Base-by-base conservation (phyloP, 352 stramenopile genomes). In the Phytopythium litorale region DNA sequence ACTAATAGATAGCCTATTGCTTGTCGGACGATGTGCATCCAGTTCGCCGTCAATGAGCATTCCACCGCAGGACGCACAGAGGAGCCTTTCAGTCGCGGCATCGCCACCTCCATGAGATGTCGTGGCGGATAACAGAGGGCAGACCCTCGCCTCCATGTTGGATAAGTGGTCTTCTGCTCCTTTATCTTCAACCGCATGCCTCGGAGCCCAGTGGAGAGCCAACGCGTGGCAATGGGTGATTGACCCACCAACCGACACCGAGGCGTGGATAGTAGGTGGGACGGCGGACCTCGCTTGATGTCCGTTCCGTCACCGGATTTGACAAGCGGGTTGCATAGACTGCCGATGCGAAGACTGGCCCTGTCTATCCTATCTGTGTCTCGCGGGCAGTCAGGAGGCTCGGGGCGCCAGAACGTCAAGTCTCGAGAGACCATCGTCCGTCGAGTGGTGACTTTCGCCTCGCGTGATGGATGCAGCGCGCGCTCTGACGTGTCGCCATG, bases 221-320 rank as follows among this genome's bases (percentile, higher is more conserved):
- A 52, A 52, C 19, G 45, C 43, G 43, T 32, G 21, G 46, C 46
- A 53, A 53, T 53, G 46, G 23, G 12, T 51, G 25, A 51, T 32
- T 28, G 21, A 35, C 23, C 46, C 46, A 53, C n/a, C 4, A 21
- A n/a, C 46, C 7, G 11, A 9, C 21, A 18, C 5, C 12, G 25
- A 11, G 5, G 21, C 21, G n/a, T 49, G 45, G 21, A 52, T 52
- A 33, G 45, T 52, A 52, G 45, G 45, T 52, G 45, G 21, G 45
- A 52, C n/a, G 45, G 45, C 45, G 45, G 45, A 52, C 45, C 21
- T 32, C 45, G 19, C 45, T 46, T 46, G 15, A 13, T 15, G 45
- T 32, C 25, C 21, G 19, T 25, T 25, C 42, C 42, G 42, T 49
- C 42, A 49, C 42, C 13, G 23, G 15, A 25, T 52, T 52, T 52